phyloP scores from a whole-genome alignment of 768 basidiomycete genomes.

The Russula sp. region DNA sequence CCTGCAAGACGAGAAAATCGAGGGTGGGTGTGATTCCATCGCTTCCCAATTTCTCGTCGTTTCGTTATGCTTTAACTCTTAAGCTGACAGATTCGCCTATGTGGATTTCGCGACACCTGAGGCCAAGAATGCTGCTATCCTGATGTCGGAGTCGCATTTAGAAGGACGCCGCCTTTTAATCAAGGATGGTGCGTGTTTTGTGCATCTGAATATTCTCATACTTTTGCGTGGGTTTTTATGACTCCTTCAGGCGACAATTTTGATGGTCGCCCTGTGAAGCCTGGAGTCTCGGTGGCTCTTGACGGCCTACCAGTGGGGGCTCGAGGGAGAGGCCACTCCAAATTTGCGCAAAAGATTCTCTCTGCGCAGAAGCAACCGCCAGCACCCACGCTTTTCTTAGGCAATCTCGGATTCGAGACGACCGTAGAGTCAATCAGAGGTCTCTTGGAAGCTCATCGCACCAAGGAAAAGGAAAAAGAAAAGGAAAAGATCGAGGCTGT shows the following conservation, averaged over 20 bases:
- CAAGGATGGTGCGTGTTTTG: conserved; percentile 71
- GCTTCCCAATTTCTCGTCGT: conserved; percentile 24
- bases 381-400: conserved; percentile 84
- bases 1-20: conserved; percentile 63
- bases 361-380: conserved; percentile 76
- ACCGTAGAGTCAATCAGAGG: conserved; percentile 73
- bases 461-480: conserved; percentile 37
- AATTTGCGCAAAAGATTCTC: conserved; percentile 76
- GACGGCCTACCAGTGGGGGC: conserved; percentile 35
- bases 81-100: conserved; percentile 76
- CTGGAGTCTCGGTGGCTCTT: conserved; percentile 37
- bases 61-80: not conserved
- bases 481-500: conserved; percentile 31
- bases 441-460: conserved; percentile 67
- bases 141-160: conserved; percentile 74
- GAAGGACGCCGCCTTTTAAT: conserved; percentile 88
- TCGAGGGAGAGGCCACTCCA: conserved; percentile 46
- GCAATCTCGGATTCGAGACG: conserved; percentile 89
- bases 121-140: conserved; percentile 70
- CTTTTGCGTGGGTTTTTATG: not conserved
- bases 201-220: conserved; percentile 20
- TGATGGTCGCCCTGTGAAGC: conserved; percentile 57
- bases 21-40: conserved; percentile 60
- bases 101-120: conserved; percentile 86
- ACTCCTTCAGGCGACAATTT: conserved; percentile 67